Evolutionary conservation across 345 rosid genomes (phyloP).

Genomic region (Syzygium oleosum): DNA sequence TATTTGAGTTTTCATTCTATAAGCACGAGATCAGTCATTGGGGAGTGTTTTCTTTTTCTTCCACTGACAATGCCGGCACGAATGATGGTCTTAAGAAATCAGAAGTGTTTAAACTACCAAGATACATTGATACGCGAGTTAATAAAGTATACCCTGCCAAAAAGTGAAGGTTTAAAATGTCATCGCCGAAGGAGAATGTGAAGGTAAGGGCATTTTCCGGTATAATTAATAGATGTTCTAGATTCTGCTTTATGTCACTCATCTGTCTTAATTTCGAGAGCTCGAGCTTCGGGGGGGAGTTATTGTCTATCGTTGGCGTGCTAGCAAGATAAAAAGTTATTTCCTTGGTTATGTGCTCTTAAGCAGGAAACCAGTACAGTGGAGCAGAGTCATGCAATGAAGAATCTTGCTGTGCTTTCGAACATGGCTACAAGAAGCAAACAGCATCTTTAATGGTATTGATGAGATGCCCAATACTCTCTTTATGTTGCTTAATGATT

Average conservation of each 20-base stretch:
- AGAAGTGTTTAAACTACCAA: slow-evolving; percentile 40
- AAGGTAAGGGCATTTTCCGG: slow-evolving; percentile 36
- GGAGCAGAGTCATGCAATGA: slow-evolving; percentile 31
- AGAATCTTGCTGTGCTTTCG: slow-evolving; percentile 47
- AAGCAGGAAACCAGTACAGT: slow-evolving; percentile 41
- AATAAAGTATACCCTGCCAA: slow-evolving; percentile 65
- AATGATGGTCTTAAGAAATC: slow-evolving; percentile 43
- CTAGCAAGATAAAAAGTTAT: neutral
- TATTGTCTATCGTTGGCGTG: too few species aligned
- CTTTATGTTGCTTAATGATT: neutral
- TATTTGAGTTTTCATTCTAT: too few species aligned
- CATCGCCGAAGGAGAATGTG: slow-evolving; percentile 46
- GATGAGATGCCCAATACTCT: neutral
- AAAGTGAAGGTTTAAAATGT: slow-evolving; percentile 54
- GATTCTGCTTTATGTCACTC: neutral
- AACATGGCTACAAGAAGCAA: slow-evolving; percentile 42
- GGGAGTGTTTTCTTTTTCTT: neutral
- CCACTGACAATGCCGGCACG: slow-evolving; percentile 13
- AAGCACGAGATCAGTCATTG: too few species aligned
- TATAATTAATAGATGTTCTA: neutral
- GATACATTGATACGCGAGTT: slow-evolving; percentile 62
- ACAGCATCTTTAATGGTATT: slow-evolving; percentile 41
- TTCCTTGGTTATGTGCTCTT: neutral
- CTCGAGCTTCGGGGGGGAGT: neutral
- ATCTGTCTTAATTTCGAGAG: neutral